phyloP scores from a whole-genome alignment of 2,329 filamentous ascomycete genomes.

The Apiospora sp. region DNA sequence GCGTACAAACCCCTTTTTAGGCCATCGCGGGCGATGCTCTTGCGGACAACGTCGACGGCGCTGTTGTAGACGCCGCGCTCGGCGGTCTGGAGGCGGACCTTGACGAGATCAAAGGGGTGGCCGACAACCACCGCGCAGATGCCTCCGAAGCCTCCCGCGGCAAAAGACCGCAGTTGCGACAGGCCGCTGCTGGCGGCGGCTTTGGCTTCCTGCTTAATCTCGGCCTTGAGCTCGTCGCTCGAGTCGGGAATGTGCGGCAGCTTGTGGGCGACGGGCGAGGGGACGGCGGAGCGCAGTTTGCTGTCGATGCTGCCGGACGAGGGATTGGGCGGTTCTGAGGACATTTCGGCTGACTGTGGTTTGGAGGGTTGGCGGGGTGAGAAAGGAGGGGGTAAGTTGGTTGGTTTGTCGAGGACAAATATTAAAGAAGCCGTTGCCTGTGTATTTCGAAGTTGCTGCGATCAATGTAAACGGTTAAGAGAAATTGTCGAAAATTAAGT shows the following conservation, averaged over 20 bases:
- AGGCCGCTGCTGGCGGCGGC: slow-evolving; percentile 48
- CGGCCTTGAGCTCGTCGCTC: slow-evolving; percentile 53
- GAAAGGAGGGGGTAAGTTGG: neutral
- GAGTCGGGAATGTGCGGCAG: slow-evolving; percentile 54
- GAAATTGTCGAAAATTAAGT: neutral
- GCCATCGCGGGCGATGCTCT: slow-evolving; percentile 87
- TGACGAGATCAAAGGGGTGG: slow-evolving; percentile 97
- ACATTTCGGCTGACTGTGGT: neutral
- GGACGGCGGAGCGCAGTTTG: slow-evolving; percentile 43
- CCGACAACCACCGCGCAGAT: slow-evolving; percentile 93
- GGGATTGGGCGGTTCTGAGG: slow-evolving; percentile 13
- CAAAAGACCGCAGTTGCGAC: slow-evolving; percentile 78
- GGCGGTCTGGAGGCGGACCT: slow-evolving; percentile 95
- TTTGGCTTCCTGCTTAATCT: slow-evolving; percentile 52
- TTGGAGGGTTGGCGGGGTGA: neutral
- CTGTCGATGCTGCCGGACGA: slow-evolving; percentile 39
- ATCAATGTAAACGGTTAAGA: neutral
- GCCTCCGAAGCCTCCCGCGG: slow-evolving; percentile 90
- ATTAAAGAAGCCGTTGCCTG: neutral
- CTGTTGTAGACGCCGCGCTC: slow-evolving; percentile 91
- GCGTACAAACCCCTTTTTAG: slow-evolving; percentile 85
- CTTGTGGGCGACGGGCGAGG: slow-evolving; percentile 46
- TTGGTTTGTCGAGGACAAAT: neutral
- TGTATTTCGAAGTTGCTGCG: neutral
- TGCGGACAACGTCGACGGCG: slow-evolving; percentile 90